Conservation (phyloP, 2,329 filamentous ascomycete genomes). For the Botryotinia globosa region DNA sequence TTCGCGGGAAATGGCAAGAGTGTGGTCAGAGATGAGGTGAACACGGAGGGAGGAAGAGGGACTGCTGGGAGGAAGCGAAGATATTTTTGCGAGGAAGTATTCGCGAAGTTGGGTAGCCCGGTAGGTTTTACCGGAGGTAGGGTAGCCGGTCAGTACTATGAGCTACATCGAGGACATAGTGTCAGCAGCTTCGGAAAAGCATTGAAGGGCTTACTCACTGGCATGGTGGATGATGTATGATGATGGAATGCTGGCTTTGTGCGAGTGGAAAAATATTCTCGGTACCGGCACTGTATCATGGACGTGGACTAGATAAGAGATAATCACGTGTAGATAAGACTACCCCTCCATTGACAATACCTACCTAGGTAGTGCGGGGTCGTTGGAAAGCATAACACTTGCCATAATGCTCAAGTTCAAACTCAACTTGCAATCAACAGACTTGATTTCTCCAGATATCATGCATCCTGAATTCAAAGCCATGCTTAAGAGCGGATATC, state of each 20-base stretch:
- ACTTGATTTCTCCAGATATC: neutral
- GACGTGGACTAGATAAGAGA: neutral
- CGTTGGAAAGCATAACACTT: neutral
- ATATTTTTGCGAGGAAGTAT: conserved; percentile 58
- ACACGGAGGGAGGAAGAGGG: conserved; percentile 53
- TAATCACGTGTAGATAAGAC: neutral
- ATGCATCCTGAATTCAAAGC: neutral
- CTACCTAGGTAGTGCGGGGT: neutral
- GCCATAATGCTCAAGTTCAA: neutral
- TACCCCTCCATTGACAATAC: neutral
- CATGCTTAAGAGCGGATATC: neutral
- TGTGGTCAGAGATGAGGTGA: conserved; percentile 71
- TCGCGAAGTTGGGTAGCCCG: conserved; percentile 63
- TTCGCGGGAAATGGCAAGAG: conserved; percentile 63
- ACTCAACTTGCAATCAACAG: neutral
- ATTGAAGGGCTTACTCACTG: conserved; percentile 1
- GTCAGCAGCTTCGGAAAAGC: neutral
- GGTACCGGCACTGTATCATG: neutral
- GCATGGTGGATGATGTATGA: conserved; percentile 15
- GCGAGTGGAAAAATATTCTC: conserved; percentile 14
- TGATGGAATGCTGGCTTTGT: neutral
- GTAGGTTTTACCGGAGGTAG: conserved; percentile 66
- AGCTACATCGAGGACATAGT: conserved; percentile 46
- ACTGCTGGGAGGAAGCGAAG: conserved; percentile 37
- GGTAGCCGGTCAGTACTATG: conserved; percentile 64